Evolutionary conservation across 164 flowering plant species (phyloP).

Genomic region (Tetracentron sinense): DNA sequence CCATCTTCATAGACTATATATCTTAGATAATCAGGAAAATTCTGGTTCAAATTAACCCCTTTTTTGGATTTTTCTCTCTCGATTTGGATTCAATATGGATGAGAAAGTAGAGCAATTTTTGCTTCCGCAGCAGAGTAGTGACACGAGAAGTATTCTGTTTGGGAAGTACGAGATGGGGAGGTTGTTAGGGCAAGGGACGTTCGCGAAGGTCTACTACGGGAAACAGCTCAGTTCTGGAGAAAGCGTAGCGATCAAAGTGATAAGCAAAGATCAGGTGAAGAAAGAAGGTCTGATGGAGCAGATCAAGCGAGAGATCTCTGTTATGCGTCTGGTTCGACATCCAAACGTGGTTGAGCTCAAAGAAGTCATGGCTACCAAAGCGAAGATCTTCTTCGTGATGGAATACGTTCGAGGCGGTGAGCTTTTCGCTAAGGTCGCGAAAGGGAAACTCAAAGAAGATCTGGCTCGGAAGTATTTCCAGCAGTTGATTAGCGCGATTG

Average conservation of each 20-base stretch:
- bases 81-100: not conserved
- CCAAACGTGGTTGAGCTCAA: constrained; percentile 46
- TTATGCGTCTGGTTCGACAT: constrained; percentile 48
- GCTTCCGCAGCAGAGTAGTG: not conserved
- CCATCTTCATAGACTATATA: not conserved
- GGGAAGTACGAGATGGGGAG: constrained; percentile 36
- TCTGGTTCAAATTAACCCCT: not conserved
- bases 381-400: constrained; percentile 46
- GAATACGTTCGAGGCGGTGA: constrained; percentile 54
- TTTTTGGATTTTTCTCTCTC: not conserved
- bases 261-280: constrained; percentile 27
- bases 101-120: not conserved
- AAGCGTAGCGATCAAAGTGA: constrained; percentile 32
- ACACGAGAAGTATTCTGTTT: constrained; percentile 15
- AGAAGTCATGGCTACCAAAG: constrained; percentile 55
- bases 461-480: constrained; percentile 47
- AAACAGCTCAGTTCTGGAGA: constrained; percentile 19
- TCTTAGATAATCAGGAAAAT: not conserved
- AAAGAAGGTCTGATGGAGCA: constrained; percentile 42
- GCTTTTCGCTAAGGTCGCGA: constrained; percentile 37
- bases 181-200: constrained; percentile 32
- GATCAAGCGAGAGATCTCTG: constrained; percentile 47
- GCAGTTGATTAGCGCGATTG: constrained; percentile 46
- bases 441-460: constrained; percentile 46
- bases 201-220: constrained; percentile 35